phyloP scores from a whole-genome alignment of 2,329 filamentous ascomycete genomes.

The Penicillium sp. region DNA sequence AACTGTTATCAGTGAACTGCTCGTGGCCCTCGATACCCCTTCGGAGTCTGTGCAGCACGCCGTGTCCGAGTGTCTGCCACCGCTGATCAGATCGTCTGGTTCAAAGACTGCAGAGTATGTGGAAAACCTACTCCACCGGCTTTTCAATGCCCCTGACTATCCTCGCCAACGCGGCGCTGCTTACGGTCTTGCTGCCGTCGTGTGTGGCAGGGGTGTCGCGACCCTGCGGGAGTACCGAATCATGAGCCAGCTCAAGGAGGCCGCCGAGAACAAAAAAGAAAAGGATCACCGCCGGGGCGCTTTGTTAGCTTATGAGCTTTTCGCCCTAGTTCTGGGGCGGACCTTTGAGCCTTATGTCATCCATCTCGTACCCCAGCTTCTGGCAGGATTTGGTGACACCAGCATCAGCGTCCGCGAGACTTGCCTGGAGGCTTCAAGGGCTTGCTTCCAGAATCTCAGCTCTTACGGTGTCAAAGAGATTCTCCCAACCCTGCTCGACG shows the following conservation, averaged over 20 bases:
- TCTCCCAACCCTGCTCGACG: constrained; percentile 78
- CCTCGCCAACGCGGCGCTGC: constrained; percentile 86
- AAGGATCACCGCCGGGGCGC: constrained; percentile 78
- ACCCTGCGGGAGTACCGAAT: constrained; percentile 78
- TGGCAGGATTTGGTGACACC: constrained; percentile 79
- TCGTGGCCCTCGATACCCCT: constrained; percentile 82
- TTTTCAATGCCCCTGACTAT: constrained; percentile 84
- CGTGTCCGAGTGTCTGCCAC: constrained; percentile 85
- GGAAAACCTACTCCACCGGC: constrained; percentile 66
- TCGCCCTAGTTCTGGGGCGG: constrained; percentile 75
- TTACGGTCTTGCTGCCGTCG: constrained; percentile 84
- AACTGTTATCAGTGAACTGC: constrained; percentile 73
- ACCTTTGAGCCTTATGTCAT: constrained; percentile 96
- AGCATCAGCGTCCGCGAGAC: constrained; percentile 85
- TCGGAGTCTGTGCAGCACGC: constrained; percentile 96
- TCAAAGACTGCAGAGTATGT: constrained; percentile 74
- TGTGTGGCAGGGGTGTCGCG: constrained; percentile 76
- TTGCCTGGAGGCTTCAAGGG: constrained; percentile 84
- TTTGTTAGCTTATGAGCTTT: constrained; percentile 78
- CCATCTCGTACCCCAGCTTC: constrained; percentile 81
- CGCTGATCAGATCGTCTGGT: constrained; percentile 71
- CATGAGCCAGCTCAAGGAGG: constrained; percentile 67
- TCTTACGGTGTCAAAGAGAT: constrained; percentile 95
- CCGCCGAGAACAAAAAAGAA: constrained; percentile 93
- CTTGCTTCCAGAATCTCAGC: constrained; percentile 84